Base-by-base conservation (phyloP, 306 rosid species). In the Medicago lupulina region DNA sequence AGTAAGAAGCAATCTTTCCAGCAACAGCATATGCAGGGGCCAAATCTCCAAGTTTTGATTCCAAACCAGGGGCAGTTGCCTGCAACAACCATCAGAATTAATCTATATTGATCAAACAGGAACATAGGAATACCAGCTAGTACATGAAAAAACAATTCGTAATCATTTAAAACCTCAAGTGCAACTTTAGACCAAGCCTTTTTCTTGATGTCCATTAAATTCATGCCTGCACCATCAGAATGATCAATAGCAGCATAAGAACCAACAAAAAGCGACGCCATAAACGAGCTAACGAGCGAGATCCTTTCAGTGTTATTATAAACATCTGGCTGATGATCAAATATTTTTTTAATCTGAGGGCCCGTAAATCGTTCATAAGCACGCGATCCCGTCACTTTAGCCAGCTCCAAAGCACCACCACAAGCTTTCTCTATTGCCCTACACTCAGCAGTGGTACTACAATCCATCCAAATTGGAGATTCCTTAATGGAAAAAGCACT, bases 401-500 rank as follows among this genome's bases (percentile, higher is more conserved):
- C 91, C 55, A 95, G 70, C 77, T 92, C 92, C 70, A 89, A 74
- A n/a, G 92, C 91, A 73, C 99, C 99, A 44, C 99, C 99, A 64
- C 80, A 93, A 66, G 97, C 97, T 60, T 89, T 79, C 89, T 95
- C 97, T 39, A 95, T 82, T 70, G 73, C 84, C 84, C 88, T 85
- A 75, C 99, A 92, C 71, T 95, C 91, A 21, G 60, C 67, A n/a
- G 97, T 88, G 49, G 99, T 92, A 82, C 97, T 95, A 82, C 88
- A 82, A 73, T 94, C 98, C 98, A 94, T 94, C 98, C 98, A 94
- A 44, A 94, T 78, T 3, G 98, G 97, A 0, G 98, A 94, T 74
- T 91, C 92, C 73, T 81, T 83, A 0, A 84, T 67, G 0, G 94
- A 82, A 67, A 94, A 94, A 28, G 94, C 96, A 82, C 76, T 81